Percentiles rank a stretch among this genome's conserved stretches.
Conservation (phyloP, 768 basidiomycete genomes). For the Mrakia blollopis region DNA sequence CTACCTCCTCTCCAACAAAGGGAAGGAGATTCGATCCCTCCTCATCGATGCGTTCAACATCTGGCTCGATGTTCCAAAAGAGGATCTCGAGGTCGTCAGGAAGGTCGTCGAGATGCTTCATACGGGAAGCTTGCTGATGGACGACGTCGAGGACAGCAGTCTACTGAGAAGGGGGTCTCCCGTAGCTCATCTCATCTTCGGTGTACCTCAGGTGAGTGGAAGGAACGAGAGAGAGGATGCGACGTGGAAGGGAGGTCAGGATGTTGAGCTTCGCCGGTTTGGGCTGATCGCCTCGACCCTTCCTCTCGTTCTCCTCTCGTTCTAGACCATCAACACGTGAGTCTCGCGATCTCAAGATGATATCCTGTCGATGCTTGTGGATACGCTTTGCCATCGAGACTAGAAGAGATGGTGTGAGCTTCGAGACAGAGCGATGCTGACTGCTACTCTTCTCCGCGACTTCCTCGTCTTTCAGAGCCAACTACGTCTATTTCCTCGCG, state of each 20-base stretch:
- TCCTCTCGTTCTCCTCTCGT: background rate
- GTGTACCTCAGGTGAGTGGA: conserved; percentile 57
- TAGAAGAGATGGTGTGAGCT: background rate
- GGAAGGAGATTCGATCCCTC: conserved; percentile 83
- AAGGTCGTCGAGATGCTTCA: conserved; percentile 90
- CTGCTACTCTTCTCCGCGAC: too few relatives aligned
- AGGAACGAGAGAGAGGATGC: background rate
- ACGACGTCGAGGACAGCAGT: conserved; percentile 90
- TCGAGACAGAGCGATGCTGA: background rate
- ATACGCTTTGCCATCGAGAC: too few relatives aligned
- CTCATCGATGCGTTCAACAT: conserved; percentile 88
- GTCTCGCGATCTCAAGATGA: background rate
- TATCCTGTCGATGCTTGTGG: too few relatives aligned
- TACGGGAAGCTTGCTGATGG: conserved; percentile 87
- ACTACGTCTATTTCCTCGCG: conserved; percentile 93
- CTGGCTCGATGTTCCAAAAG: conserved; percentile 77
- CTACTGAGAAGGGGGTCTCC: conserved; percentile 69
- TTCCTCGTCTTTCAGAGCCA: conserved; percentile 51
- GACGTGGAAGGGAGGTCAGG: background rate
- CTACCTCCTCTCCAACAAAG: conserved; percentile 75
- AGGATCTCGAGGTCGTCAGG: conserved; percentile 66
- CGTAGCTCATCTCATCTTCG: conserved; percentile 95
- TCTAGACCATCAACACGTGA: conserved; percentile 75
- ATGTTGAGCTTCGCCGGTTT: background rate
- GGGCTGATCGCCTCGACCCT: background rate